Conservation (phyloP, 2,329 filamentous ascomycete genomes). For the Paecilomyces sp. region DNA sequence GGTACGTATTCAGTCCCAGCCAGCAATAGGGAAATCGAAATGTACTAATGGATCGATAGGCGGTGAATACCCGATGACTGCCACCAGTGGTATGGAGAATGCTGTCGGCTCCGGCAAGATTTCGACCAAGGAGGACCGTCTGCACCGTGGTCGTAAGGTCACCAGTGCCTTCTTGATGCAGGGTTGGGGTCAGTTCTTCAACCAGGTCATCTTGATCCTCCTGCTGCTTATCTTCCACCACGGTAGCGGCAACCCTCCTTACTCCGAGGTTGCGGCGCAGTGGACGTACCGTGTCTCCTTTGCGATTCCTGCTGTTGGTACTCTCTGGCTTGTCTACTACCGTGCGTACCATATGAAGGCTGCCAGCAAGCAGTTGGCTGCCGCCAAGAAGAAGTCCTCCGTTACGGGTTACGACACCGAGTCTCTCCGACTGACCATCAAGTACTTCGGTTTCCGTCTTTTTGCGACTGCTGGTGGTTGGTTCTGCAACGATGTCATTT, state of each 20-base stretch:
- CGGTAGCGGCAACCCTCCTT: slow-evolving; percentile 67
- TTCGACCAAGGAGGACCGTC: slow-evolving; percentile 84
- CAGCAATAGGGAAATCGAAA: slow-evolving; percentile 1
- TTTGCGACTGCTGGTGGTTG: slow-evolving; percentile 80
- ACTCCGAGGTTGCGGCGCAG: slow-evolving; percentile 69
- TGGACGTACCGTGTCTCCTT: slow-evolving; percentile 92
- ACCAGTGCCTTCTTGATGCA: slow-evolving; percentile 97
- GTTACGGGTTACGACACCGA: slow-evolving; percentile 90
- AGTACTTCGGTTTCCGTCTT: slow-evolving; percentile 77
- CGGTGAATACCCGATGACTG: slow-evolving; percentile 94
- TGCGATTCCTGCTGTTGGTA: slow-evolving; percentile 81
- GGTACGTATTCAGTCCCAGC: slow-evolving; percentile 15
- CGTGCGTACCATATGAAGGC: slow-evolving; percentile 91
- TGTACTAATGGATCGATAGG: slow-evolving; percentile 47
- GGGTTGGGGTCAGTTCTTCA: slow-evolving; percentile 93
- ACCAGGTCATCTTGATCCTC: slow-evolving; percentile 83
- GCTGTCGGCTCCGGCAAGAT: slow-evolving; percentile 77
- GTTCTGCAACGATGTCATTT: slow-evolving; percentile 98
- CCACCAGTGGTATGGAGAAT: slow-evolving; percentile 90
- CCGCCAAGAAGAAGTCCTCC: slow-evolving; percentile 75
- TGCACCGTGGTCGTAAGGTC: slow-evolving; percentile 93
- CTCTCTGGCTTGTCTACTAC: slow-evolving; percentile 92
- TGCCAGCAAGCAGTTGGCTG: slow-evolving; percentile 72
- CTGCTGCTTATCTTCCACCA: slow-evolving; percentile 84
- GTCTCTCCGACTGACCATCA: slow-evolving; percentile 70